phyloP scores from a whole-genome alignment of 179 eudicot genomes.

The Carnegiea gigantea region DNA sequence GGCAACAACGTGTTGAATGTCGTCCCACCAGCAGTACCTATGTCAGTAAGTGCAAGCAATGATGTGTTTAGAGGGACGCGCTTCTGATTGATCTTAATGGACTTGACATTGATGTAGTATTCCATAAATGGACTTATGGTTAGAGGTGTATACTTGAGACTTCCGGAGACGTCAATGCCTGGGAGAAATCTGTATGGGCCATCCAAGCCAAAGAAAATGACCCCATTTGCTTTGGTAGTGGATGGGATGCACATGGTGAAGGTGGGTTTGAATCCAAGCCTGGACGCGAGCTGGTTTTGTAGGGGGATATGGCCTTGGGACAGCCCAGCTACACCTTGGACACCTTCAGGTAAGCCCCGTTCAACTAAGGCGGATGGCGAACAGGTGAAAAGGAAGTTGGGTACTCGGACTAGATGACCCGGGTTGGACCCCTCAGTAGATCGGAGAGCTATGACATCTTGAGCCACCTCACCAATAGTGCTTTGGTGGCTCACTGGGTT shows the following conservation, averaged over 20 bases:
- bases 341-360: conserved; percentile 33
- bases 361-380: conserved; percentile 39
- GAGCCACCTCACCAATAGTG: conserved; percentile 44
- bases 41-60: conserved; percentile 27
- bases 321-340: conserved; percentile 42
- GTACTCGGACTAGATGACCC: conserved; percentile 28
- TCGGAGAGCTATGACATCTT: conserved; percentile 32
- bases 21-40: conserved; percentile 26
- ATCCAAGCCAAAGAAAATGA: conserved; percentile 39
- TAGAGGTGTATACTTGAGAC: conserved; percentile 34
- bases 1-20: conserved; percentile 25
- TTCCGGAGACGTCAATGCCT: conserved; percentile 30
- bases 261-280: conserved; percentile 27
- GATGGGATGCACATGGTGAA: conserved; percentile 43
- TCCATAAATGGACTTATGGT: conserved; percentile 33
- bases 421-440: conserved; percentile 35
- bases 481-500: conserved; percentile 38
- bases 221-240: conserved; percentile 21
- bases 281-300: conserved; percentile 37
- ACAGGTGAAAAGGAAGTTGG: conserved; percentile 40
- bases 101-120: conserved; percentile 33
- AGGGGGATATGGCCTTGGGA: conserved; percentile 38
- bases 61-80: conserved; percentile 26
- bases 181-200: conserved; percentile 40
- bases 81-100: conserved; percentile 30